Conservation (phyloP, 2,329 filamentous ascomycete species). For the Lomentospora prolificans region DNA sequence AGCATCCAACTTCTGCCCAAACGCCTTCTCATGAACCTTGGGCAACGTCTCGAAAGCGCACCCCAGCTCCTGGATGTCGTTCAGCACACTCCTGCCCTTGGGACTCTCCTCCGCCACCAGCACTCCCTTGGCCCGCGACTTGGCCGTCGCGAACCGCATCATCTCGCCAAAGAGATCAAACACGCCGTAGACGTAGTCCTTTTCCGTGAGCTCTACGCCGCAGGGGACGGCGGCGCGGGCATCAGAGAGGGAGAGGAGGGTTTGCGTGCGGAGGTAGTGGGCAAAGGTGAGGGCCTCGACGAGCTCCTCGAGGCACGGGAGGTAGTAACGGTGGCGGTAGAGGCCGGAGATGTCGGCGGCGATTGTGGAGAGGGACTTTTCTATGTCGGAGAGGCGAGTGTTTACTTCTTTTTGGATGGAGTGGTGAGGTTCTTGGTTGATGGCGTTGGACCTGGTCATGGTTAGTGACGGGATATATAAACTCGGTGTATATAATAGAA, state of each 20-base stretch:
- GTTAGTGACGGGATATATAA: neutral
- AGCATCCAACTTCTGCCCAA: conserved; percentile 71
- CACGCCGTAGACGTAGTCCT: conserved; percentile 83
- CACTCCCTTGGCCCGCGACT: conserved; percentile 68
- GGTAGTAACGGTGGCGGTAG: conserved; percentile 75
- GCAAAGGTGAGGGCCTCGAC: conserved; percentile 85
- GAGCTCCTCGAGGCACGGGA: conserved; percentile 86
- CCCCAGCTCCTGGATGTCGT: conserved; percentile 71
- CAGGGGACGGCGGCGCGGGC: conserved; percentile 32
- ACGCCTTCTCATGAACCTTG: conserved; percentile 45
- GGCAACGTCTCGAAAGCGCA: conserved; percentile 66
- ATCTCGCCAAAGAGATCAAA: conserved; percentile 93
- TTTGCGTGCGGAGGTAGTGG: conserved; percentile 74
- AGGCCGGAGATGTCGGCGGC: conserved; percentile 65
- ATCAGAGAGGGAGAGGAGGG: conserved; percentile 59
- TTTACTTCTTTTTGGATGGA: conserved; percentile 62
- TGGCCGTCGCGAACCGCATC: conserved; percentile 85
- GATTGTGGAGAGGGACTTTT: conserved; percentile 56
- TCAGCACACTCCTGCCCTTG: conserved; percentile 52
- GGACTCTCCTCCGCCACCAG: conserved; percentile 22
- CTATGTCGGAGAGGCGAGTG: conserved; percentile 61
- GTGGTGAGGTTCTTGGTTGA: conserved; percentile 53
- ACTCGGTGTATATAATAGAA: too few relatives aligned
- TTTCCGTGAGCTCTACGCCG: conserved; percentile 56
- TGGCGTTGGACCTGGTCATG: conserved; percentile 47